phyloP scores from a whole-genome alignment of 148 eudicot genomes.

The Salicornia ramosissima region DNA sequence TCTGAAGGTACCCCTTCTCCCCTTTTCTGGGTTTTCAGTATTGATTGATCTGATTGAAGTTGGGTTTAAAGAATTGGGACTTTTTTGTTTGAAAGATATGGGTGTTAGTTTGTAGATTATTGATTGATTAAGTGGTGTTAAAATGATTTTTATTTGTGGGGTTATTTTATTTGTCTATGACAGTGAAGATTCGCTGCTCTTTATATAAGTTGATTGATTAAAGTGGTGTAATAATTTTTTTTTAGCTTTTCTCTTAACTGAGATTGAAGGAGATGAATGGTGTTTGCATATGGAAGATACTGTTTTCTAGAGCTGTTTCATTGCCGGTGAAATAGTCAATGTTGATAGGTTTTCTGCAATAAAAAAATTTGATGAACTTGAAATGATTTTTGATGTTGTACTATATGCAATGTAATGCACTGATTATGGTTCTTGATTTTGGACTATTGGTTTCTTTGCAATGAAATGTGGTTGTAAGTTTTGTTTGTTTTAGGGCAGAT shows the following conservation, averaged over 20 bases:
- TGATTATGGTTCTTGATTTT: background rate
- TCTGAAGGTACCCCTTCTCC: conserved; percentile 10
- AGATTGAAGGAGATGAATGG: background rate
- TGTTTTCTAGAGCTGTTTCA: background rate
- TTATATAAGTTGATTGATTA: background rate
- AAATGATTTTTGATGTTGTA: too few relatives aligned
- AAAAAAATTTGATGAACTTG: too few relatives aligned
- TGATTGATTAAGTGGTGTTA: conserved; percentile 5
- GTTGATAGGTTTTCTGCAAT: background rate
- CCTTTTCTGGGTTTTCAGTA: conserved; percentile 2
- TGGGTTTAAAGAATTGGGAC: background rate
- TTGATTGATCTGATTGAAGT: conserved; percentile 16
- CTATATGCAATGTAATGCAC: too few relatives aligned
- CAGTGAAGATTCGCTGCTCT: background rate
- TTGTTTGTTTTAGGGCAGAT: background rate
- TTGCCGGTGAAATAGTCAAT: background rate
- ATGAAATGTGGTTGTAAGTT: background rate
- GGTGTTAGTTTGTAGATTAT: background rate
- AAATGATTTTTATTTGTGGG: background rate
- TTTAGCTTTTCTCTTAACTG: background rate
- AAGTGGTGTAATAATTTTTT: background rate
- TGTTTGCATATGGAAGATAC: conserved; percentile 4
- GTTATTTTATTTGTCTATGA: background rate
- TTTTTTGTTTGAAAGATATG: background rate
- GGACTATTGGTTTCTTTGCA: background rate